A percentile compares a stretch with the other conserved stretches of the same genome.
These are phyloP conservation scores for Cytospora piceae DNA, from an alignment of 2,329 filamentous ascomycete species.

Conservation along the genomic window DNA sequence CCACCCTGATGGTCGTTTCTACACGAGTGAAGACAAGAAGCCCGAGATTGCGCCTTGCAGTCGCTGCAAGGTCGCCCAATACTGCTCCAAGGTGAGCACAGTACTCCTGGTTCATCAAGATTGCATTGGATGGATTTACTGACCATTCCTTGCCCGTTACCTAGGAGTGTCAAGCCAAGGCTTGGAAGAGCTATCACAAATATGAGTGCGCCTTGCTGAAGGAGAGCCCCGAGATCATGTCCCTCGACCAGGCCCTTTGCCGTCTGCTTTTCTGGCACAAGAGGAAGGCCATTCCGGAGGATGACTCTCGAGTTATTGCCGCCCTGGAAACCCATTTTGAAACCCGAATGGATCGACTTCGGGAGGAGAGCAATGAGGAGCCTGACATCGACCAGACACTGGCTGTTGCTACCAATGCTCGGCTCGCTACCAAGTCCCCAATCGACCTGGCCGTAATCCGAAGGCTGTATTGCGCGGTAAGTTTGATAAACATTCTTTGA, in stretches of 20 bases:
- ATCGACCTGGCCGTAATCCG: conserved; percentile 27
- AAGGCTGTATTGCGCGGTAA: conserved; percentile 33
- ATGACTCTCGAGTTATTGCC: conserved; percentile 30
- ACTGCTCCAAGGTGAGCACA: conserved; percentile 37
- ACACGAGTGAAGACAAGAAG: conserved; percentile 2
- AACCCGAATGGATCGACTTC: conserved; percentile 29
- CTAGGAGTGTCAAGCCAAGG: conserved; percentile 38
- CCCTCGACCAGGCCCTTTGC: conserved; percentile 33
- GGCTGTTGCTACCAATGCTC: conserved; percentile 26
- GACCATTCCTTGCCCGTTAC: background rate
- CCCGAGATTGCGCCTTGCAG: conserved; percentile 31
- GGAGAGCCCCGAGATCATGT: conserved; percentile 28
- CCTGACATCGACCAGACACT: conserved; percentile 15
- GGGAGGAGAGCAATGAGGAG: conserved; percentile 23
- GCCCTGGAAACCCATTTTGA: conserved; percentile 36
- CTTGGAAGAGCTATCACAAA: conserved; percentile 39
- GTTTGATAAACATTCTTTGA: background rate
- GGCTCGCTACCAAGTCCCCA: conserved; percentile 26
- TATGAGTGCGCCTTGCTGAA: conserved; percentile 38
- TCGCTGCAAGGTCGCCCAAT: conserved; percentile 35
- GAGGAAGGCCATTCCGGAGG: conserved; percentile 30
- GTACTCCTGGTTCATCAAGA: too few relatives aligned
- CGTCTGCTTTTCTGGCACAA: conserved; percentile 37
- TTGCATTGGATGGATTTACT: background rate
- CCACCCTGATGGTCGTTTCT: conserved; percentile 24